Evolutionary conservation across 164 flowering plant species (phyloP).

Genomic region (Warburgia ugandensis): DNA sequence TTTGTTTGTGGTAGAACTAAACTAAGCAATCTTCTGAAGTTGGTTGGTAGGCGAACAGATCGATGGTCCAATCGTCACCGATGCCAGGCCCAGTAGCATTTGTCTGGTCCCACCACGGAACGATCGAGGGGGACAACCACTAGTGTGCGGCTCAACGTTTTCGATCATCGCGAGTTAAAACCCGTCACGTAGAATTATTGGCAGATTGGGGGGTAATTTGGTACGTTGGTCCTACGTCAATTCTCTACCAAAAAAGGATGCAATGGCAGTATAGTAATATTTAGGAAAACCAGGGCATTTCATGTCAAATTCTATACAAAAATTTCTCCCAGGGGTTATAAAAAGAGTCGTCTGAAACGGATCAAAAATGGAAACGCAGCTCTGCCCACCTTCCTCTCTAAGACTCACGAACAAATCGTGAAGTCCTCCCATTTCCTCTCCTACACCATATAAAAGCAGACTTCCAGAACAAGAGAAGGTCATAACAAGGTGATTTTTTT

Average conservation of each 20-base stretch:
- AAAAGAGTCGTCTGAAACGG: conserved; percentile 8
- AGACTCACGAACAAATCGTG: conserved; percentile 7
- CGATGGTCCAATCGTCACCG: too few relatives aligned
- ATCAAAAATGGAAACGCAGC: conserved; percentile 3
- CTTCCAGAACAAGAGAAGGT: neutral
- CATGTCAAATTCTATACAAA: neutral
- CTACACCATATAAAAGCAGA: neutral
- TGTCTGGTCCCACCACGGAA: too few relatives aligned
- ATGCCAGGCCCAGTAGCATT: too few relatives aligned
- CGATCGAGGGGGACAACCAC: too few relatives aligned
- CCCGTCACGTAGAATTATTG: too few relatives aligned
- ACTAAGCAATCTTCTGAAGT: too few relatives aligned
- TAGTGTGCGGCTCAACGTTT: too few relatives aligned
- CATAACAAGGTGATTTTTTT: neutral
- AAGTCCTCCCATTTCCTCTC: neutral
- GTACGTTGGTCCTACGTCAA: neutral
- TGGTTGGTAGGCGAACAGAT: too few relatives aligned
- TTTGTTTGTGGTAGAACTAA: too few relatives aligned
- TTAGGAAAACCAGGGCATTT: neutral
- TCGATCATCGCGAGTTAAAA: too few relatives aligned
- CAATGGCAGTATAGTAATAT: neutral
- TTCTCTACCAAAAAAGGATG: too few relatives aligned
- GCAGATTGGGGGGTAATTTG: neutral
- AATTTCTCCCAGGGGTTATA: neutral
- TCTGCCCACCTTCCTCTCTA: conserved; percentile 7